phyloP scores from a whole-genome alignment of 306 rosid species.

The Hippophae gyantsensis region DNA sequence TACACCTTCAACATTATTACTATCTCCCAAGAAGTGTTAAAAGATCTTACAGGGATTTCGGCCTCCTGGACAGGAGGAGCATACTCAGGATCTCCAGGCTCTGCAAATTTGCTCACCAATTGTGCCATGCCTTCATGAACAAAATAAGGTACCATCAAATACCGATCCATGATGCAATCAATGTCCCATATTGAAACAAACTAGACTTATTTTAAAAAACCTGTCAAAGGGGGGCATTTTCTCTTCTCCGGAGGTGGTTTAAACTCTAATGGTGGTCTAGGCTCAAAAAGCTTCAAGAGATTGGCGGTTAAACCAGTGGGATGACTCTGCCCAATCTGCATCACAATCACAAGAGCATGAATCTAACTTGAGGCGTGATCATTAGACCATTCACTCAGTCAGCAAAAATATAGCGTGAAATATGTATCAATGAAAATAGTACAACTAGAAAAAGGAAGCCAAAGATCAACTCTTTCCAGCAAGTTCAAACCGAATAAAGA shows the following conservation, averaged over 20 bases:
- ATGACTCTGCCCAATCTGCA: slow-evolving; percentile 97
- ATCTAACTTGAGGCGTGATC: too few species aligned
- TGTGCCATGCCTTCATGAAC: slow-evolving; percentile 70
- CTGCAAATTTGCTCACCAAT: slow-evolving; percentile 71
- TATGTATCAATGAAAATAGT: too few species aligned
- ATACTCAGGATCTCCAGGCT: slow-evolving; percentile 79
- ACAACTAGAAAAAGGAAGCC: too few species aligned
- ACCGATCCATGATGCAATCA: background rate
- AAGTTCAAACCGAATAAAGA: too few species aligned
- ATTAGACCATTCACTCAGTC: too few species aligned
- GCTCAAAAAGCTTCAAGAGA: slow-evolving; percentile 91
- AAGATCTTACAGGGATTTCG: slow-evolving; percentile 72
- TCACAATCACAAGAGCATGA: background rate
- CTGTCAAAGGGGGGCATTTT: slow-evolving; percentile 83
- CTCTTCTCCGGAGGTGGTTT: slow-evolving; percentile 96
- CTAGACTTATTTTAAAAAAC: slow-evolving; percentile 12
- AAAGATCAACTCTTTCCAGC: too few species aligned
- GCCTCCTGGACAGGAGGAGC: slow-evolving; percentile 55
- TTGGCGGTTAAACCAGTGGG: slow-evolving; percentile 92
- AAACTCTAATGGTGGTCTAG: slow-evolving; percentile 86
- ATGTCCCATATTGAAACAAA: too few species aligned
- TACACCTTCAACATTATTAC: background rate
- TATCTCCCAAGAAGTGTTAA: background rate
- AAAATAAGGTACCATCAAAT: background rate
- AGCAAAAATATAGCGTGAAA: too few species aligned